Evolutionary conservation across 1,139 yeast genomes (phyloP).

Genomic region (Arxiozyma slooffiae): DNA sequence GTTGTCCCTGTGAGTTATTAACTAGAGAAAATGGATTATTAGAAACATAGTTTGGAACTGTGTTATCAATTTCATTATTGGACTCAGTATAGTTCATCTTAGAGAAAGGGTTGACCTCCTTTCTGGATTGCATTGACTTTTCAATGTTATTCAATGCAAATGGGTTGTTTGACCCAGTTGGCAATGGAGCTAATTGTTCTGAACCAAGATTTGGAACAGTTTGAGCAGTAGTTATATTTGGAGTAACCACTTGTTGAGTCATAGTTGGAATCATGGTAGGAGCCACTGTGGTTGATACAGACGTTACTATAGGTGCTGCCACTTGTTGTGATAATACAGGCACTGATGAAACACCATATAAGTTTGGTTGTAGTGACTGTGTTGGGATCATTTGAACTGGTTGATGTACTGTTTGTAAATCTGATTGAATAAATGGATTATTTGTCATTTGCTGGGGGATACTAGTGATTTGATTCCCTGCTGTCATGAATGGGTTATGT

Average conservation of each 20-base stretch:
- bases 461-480: background rate
- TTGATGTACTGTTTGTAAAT: constrained; percentile 13
- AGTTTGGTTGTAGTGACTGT: background rate
- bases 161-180: constrained; percentile 6
- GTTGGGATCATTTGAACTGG: background rate
- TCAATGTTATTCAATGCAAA: constrained; percentile 4
- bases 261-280: background rate
- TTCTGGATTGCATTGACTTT: background rate
- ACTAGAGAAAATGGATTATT: constrained; percentile 2
- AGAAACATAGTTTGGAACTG: constrained; percentile 49
- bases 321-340: background rate
- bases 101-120: constrained; percentile 6
- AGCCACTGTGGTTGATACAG: background rate
- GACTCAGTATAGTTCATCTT: background rate
- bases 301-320: background rate
- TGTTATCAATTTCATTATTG: constrained; percentile 59
- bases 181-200: background rate
- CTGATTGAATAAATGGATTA: constrained; percentile 4
- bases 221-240: background rate
- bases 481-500: constrained; percentile 10
- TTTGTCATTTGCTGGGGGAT: constrained; percentile 8
- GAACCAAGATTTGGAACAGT: background rate
- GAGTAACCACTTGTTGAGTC: background rate
- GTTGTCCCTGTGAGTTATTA: background rate
- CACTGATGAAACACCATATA: background rate